Percentiles rank a stretch among this genome's conserved stretches.
These are phyloP conservation scores for Hsuehochloa calcarea DNA, from an alignment of 176 grass and related monocot species.

Conservation along the genomic window DNA sequence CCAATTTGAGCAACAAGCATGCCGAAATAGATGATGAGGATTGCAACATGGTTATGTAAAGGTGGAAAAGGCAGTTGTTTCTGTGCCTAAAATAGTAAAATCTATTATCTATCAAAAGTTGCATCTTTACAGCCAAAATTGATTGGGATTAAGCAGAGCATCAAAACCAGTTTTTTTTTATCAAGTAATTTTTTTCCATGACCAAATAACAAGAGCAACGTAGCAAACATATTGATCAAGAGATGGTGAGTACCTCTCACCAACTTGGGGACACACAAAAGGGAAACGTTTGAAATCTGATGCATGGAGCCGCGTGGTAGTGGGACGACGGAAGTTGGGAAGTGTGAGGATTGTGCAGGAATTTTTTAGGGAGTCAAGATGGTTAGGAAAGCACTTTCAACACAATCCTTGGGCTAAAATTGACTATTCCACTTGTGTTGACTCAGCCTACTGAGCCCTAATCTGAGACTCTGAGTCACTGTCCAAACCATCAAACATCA, in stretches of 20 bases:
- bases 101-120: neutral
- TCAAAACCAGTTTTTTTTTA: neutral
- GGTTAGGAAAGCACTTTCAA: neutral
- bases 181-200: neutral
- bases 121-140: neutral
- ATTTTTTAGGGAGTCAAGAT: neutral
- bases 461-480: neutral
- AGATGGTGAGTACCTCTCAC: neutral
- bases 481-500: neutral
- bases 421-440: neutral
- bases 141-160: neutral
- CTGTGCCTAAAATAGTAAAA: neutral
- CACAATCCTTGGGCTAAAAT: neutral
- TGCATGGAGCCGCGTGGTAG: neutral
- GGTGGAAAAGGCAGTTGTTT: neutral
- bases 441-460: neutral
- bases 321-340: neutral
- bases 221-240: neutral
- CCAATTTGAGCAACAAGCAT: constrained; percentile 16
- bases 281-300: neutral
- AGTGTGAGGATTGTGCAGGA: neutral
- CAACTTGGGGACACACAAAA: neutral
- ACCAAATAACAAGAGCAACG: neutral
- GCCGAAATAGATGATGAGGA: neutral
- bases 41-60: neutral